phyloP scores from a whole-genome alignment of 441 rosid genomes.

The Gossypium laxum region DNA sequence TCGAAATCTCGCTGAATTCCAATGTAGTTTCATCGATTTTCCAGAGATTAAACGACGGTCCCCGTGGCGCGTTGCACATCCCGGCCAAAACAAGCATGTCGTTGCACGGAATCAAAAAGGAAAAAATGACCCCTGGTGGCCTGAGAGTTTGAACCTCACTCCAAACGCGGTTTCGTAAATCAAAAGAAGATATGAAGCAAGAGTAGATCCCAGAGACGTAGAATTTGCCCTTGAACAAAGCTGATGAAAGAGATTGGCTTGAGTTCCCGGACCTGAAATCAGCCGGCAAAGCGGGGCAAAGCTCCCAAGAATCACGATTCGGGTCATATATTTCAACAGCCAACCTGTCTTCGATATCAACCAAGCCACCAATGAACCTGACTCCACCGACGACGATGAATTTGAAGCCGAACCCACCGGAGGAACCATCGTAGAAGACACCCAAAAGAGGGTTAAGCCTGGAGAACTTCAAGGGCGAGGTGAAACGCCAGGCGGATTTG shows the following conservation, averaged over 20 bases:
- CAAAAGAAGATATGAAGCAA: constrained; percentile 45
- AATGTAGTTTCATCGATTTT: constrained; percentile 37
- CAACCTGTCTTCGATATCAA: constrained; percentile 60
- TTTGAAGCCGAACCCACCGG: constrained; percentile 18
- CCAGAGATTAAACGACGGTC: constrained; percentile 60
- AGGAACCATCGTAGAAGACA: constrained; percentile 27
- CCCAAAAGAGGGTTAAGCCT: constrained; percentile 56
- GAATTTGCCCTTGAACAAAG: constrained; percentile 38
- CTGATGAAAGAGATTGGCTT: constrained; percentile 49
- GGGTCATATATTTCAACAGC: constrained; percentile 67
- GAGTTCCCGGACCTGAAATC: constrained; percentile 54
- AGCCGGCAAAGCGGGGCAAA: constrained; percentile 58
- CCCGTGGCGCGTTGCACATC: constrained; percentile 34
- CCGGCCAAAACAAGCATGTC: constrained; percentile 62
- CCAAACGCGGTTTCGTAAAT: constrained; percentile 47
- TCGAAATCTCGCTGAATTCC: constrained; percentile 60
- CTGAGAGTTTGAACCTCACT: constrained; percentile 56
- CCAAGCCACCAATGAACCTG: constrained; percentile 54
- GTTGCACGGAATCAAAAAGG: constrained; percentile 46
- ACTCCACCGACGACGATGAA: constrained; percentile 68
- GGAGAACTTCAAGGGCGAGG: constrained; percentile 47
- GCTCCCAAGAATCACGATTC: constrained; percentile 45
- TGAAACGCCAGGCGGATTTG: constrained; percentile 35
- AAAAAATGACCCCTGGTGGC: constrained; percentile 60
- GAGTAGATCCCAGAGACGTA: constrained; percentile 56